Base-by-base conservation (phyloP, 1,284 basidiomycete genomes). In the Marasmius oreades region DNA sequence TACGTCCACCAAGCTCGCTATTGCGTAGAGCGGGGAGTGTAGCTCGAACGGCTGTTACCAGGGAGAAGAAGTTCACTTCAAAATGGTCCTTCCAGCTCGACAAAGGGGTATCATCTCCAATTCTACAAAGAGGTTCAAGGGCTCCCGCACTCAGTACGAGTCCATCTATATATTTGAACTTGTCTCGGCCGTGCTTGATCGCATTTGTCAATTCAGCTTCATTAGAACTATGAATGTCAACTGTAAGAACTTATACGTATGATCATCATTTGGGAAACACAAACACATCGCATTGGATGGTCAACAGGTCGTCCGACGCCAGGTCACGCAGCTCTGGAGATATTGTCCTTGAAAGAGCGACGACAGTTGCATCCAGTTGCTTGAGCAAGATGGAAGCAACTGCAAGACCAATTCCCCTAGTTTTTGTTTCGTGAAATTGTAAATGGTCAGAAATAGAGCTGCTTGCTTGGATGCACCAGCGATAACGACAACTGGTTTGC, bases 21-120 rank as follows among this genome's bases (percentile, higher is more conserved):
- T 78, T 74, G 39, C 86, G 82, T 60, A 95, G 72, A 56, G 79
- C 73, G 5, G 93, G 91, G 3, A 93, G 72, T 4, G 84, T 73
- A 4, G 78, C 75, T 56, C 85, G 79, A 37, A 94, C 64, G 11
- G 89, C 81, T 11, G 82, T 78, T 50, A 94, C 70, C 42, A 93
- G 76, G 1, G 91, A 90, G 70, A 93, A 92, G 68, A 94, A 88
- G 69, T 95, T 95, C 71, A 92, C 74, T 63, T 94, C 88, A 70
- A 88, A 90, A 65, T 83, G 78, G 10, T 70, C 64, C 64, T 77
- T 87, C 88, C 83, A 91, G 18, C 68, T 62, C 23, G 72, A 67
- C 37, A 79, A 58, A 1, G 74, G 69, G 2, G 72, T 71, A 50
- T 69, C 65, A 57, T 75, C 73, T 24, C 67, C 71, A 44, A 80